Conservation (phyloP, 2,329 filamentous ascomycete genomes). For the Sporothrix variecibatus region DNA sequence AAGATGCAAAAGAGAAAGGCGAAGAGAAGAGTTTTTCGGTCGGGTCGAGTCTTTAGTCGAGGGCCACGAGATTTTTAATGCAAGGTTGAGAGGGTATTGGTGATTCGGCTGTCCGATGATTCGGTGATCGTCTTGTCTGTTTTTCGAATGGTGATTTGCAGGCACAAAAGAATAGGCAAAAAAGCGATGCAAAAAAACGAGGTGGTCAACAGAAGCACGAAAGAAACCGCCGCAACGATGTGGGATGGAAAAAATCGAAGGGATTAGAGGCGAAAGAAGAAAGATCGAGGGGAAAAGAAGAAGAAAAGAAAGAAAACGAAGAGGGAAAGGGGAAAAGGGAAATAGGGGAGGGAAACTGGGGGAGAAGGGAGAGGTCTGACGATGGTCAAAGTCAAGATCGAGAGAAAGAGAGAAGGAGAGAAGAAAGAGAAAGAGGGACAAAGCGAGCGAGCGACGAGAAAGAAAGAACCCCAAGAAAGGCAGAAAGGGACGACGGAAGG, state of each 20-base stretch:
- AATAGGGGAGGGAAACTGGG: neutral
- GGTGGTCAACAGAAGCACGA: neutral
- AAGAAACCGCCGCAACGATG: slow-evolving; percentile 20
- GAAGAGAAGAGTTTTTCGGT: slow-evolving; percentile 2
- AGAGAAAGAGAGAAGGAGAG: neutral
- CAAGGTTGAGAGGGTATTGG: neutral
- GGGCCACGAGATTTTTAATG: neutral
- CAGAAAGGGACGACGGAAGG: slow-evolving; percentile 11
- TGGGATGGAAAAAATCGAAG: slow-evolving; percentile 14
- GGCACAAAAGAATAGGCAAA: slow-evolving; percentile 1
- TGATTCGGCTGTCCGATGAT: neutral
- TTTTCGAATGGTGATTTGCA: neutral
- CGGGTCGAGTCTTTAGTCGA: neutral
- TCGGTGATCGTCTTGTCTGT: neutral
- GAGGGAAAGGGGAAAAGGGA: neutral
- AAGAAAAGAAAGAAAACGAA: slow-evolving; percentile 11
- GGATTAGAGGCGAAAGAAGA: neutral
- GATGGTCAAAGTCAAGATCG: slow-evolving; percentile 12
- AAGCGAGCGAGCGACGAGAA: neutral
- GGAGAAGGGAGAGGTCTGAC: neutral
- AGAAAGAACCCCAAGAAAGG: neutral
- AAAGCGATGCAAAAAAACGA: slow-evolving; percentile 10
- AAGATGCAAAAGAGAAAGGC: neutral
- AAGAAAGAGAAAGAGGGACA: neutral
- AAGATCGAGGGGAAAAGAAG: neutral